Base-by-base conservation (phyloP, 139 green algal species). In the Nannochloris sp. region DNA sequence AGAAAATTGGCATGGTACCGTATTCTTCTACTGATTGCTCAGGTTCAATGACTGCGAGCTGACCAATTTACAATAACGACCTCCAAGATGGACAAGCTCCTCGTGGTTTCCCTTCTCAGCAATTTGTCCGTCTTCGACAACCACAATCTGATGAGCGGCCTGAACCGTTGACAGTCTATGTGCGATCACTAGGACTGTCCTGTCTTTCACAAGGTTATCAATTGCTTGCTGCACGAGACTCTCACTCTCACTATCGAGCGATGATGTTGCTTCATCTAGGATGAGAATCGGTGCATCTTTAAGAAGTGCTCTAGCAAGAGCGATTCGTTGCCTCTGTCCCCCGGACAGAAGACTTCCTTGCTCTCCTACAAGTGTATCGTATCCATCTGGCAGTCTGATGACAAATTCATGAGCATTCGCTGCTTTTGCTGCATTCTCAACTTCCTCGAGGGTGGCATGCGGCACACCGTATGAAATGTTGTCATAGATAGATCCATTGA, bases 381-480 rank as follows among this genome's bases (percentile, higher is more conserved):
- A 81, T 5, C 67, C 72, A 4, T 71, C 60, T 16, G 72, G 72
- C 46, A 79, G 61, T 15, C 36, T 27, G 1, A 15, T 10, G 60
- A 92, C 87, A 78, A 92, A 93, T 6, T 83, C 79, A 61, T 87
- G 74, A 7, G 81, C 81, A 54, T 91, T 85, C 44, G 85, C 85
- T 24, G 71, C 65, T 43, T 40, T 59, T 1, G 83, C 83, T 9
- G 85, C 85, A 12, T 44, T 57, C 62, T 81, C 71, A 8, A 88
- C 61, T 46, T 82, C 71, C 18, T 61, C 68, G 44, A 61, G 44
- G 31, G 40, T 70, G 60, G 64, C 72, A 21, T 14, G 53, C 21
- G 67, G 68, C 24, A 60, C 65, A 59, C 80, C 87, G 57, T 96
- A 96, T 1, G 74, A 70, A 24, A 95, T 95, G 78, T 95, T 95